phyloP scores from a whole-genome alignment of 192 early-diverging fungal species.

The Coemansia sp. region DNA sequence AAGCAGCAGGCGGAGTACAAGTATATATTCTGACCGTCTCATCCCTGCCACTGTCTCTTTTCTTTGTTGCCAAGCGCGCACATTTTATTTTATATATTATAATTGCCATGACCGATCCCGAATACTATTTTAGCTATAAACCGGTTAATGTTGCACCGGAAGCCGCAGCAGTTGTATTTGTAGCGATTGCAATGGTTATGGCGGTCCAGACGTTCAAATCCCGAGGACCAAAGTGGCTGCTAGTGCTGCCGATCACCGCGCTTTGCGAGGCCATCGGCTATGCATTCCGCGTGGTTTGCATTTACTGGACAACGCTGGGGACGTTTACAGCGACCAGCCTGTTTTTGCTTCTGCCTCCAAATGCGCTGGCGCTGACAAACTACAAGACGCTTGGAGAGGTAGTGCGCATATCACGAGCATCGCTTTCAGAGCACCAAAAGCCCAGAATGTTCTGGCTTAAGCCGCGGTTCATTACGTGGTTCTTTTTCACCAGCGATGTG shows the following conservation, averaged over 20 bases:
- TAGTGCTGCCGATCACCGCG: slow-evolving; percentile 39
- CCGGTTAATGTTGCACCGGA: slow-evolving; percentile 40
- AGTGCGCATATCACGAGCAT: slow-evolving; percentile 8
- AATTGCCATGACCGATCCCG: slow-evolving; percentile 4
- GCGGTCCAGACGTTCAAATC: slow-evolving; percentile 17
- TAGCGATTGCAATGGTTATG: background rate
- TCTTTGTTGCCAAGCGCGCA: background rate
- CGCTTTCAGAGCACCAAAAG: background rate
- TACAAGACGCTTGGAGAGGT: slow-evolving; percentile 50
- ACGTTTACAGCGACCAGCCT: slow-evolving; percentile 37
- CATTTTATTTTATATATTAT: background rate
- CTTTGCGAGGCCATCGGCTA: slow-evolving; percentile 44
- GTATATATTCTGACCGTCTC: too few relatives aligned
- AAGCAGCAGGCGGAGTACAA: too few relatives aligned
- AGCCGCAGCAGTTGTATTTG: slow-evolving; percentile 13
- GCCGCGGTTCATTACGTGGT: slow-evolving; percentile 47
- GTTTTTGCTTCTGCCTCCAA: slow-evolving; percentile 49
- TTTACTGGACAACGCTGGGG: slow-evolving; percentile 32
- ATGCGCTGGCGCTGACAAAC: slow-evolving; percentile 50
- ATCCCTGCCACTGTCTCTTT: background rate
- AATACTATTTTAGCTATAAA: slow-evolving; percentile 27
- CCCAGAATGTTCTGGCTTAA: slow-evolving; percentile 23
- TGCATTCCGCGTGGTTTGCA: slow-evolving; percentile 30
- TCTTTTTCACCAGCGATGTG: slow-evolving; percentile 53
- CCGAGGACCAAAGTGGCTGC: slow-evolving; percentile 18